Evolutionary conservation across 23 red algal genomes (phyloP).

Genomic region (Pyropia haitanensis): DNA sequence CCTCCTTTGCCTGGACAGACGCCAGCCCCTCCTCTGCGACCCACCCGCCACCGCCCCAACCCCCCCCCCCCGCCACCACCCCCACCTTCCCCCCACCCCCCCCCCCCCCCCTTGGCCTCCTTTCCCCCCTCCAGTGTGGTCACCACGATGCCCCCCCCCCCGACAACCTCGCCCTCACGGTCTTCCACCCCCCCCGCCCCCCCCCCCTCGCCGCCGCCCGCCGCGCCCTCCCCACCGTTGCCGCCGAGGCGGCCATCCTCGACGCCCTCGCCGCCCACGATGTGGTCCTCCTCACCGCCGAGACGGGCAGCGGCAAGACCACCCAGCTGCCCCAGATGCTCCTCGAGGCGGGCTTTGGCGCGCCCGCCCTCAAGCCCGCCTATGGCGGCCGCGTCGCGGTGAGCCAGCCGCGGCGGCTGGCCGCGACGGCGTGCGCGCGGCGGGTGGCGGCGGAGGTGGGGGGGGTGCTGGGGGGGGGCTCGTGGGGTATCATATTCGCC

Average conservation of each 20-base stretch:
- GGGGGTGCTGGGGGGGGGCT: conserved; percentile 17
- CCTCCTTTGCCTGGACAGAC: too few species aligned
- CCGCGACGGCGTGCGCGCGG: conserved; percentile 59
- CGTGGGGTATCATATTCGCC: conserved; percentile 78
- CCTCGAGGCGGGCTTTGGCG: conserved; percentile 63
- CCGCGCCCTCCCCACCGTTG: conserved; percentile 50
- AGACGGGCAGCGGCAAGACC: conserved; percentile 88
- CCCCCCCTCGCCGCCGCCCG: conserved; percentile 10
- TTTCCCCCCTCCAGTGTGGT: background rate
- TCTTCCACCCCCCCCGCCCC: background rate
- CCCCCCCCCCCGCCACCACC: background rate
- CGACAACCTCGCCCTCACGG: background rate
- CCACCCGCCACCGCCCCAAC: background rate
- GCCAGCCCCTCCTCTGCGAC: background rate
- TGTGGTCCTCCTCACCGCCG: conserved; percentile 57
- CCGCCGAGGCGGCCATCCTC: conserved; percentile 67
- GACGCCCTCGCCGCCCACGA: conserved; percentile 59
- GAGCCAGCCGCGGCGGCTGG: conserved; percentile 87
- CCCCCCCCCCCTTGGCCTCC: background rate
- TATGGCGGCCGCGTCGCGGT: conserved; percentile 57
- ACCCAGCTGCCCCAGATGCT: conserved; percentile 87
- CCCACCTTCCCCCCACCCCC: background rate
- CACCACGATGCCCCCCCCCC: conserved; percentile 1
- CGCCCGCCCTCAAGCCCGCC: conserved; percentile 7
- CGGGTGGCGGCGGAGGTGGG: conserved; percentile 76